These are phyloP conservation scores for Diutina pseudorugosa DNA, from an alignment of 1,139 yeast genomes.

Conservation along the genomic window DNA sequence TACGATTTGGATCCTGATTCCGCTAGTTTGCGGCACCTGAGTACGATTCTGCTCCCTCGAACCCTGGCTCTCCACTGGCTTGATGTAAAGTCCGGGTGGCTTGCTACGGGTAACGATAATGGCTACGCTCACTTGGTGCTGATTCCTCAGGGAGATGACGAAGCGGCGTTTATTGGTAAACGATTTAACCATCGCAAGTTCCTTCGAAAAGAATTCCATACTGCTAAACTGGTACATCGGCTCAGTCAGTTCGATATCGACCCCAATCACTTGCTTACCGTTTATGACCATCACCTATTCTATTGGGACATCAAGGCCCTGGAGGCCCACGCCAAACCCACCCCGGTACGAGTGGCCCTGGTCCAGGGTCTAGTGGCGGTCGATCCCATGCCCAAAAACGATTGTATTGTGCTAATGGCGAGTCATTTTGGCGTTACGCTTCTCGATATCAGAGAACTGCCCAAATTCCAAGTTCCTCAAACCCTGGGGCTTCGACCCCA, in stretches of 20 bases:
- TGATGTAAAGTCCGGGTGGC: slow-evolving; percentile 15
- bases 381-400: slow-evolving; percentile 33
- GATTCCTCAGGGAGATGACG: slow-evolving; percentile 39
- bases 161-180: slow-evolving; percentile 59
- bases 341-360: slow-evolving; percentile 40
- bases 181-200: slow-evolving; percentile 66
- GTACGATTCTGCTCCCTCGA: slow-evolving; percentile 60
- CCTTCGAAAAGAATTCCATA: slow-evolving; percentile 18
- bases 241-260: slow-evolving; percentile 25
- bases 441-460: slow-evolving; percentile 40
- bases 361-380: slow-evolving; percentile 40
- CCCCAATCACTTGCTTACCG: slow-evolving; percentile 30
- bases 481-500: slow-evolving; percentile 5
- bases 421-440: slow-evolving; percentile 64
- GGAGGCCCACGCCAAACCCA: slow-evolving; percentile 28
- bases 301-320: slow-evolving; percentile 59
- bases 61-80: slow-evolving; percentile 61
- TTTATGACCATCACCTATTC: slow-evolving; percentile 53
- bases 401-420: slow-evolving; percentile 38
- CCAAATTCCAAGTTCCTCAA: not conserved
- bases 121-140: slow-evolving; percentile 61
- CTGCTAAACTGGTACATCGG: slow-evolving; percentile 9
- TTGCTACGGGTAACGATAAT: slow-evolving; percentile 59
- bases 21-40: slow-evolving; percentile 52
- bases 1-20: slow-evolving; percentile 40